Conservation (phyloP, 2,329 filamentous ascomycete species). For the Cladosporium sp. region DNA sequence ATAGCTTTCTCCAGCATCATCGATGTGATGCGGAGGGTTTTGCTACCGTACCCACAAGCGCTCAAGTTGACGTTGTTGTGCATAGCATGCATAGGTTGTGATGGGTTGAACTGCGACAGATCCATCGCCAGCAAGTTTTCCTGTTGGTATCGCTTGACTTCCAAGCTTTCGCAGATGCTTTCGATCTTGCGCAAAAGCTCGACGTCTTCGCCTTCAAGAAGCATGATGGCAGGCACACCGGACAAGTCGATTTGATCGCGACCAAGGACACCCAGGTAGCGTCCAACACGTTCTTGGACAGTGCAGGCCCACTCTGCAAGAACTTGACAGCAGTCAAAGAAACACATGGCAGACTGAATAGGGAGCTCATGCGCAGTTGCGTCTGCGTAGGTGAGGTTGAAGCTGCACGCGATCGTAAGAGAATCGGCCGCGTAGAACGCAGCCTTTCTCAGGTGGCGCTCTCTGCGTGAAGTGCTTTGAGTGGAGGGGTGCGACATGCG, state of each 20-base stretch:
- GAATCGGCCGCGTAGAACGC: conserved; percentile 93
- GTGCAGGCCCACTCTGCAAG: conserved; percentile 92
- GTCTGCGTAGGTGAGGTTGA: conserved; percentile 81
- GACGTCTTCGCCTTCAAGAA: conserved; percentile 86
- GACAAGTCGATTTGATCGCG: conserved; percentile 73
- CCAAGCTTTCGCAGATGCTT: conserved; percentile 70
- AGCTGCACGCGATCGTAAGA: conserved; percentile 78
- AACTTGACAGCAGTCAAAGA: conserved; percentile 90
- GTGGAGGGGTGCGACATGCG: conserved; percentile 27
- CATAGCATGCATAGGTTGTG: conserved; percentile 45
- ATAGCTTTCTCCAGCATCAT: conserved; percentile 84
- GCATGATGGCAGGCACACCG: conserved; percentile 80
- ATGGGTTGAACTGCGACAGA: conserved; percentile 39
- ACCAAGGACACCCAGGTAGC: conserved; percentile 81
- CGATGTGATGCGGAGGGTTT: conserved; percentile 77
- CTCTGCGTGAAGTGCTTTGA: conserved; percentile 62
- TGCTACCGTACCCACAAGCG: conserved; percentile 71
- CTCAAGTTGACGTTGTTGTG: conserved; percentile 41
- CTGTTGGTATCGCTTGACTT: conserved; percentile 63
- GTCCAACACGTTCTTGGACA: conserved; percentile 88
- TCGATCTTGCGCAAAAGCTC: conserved; percentile 80
- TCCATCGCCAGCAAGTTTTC: conserved; percentile 52
- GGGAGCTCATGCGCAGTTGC: conserved; percentile 80
- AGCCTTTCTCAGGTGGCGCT: conserved; percentile 87
- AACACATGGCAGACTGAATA: conserved; percentile 84